These are phyloP conservation scores for Anthostomella pinea DNA, from an alignment of 2,329 filamentous ascomycete species.

Conservation along the genomic window DNA sequence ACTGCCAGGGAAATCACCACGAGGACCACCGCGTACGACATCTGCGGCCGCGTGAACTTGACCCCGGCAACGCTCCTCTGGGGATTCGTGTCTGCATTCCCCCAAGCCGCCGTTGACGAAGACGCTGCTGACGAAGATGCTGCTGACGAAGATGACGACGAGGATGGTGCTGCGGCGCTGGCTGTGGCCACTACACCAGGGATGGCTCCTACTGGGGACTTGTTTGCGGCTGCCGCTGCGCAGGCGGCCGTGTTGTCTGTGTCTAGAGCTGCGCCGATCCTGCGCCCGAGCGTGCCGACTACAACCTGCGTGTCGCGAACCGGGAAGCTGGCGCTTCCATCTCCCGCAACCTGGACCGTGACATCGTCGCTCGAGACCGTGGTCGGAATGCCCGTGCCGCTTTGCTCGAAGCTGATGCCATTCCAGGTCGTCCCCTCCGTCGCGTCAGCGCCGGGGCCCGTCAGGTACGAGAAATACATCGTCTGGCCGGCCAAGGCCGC, in stretches of 20 bases:
- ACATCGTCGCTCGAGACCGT: conserved; percentile 31
- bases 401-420: conserved; percentile 43
- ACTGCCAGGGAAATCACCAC: too few relatives aligned
- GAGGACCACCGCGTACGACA: too few relatives aligned
- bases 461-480: conserved; percentile 46
- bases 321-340: conserved; percentile 33
- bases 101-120: too few relatives aligned
- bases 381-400: conserved; percentile 38
- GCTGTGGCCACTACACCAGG: too few relatives aligned
- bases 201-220: too few relatives aligned
- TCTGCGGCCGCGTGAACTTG: too few relatives aligned
- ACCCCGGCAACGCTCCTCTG: too few relatives aligned
- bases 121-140: too few relatives aligned
- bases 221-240: not conserved
- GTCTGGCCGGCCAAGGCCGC: conserved; percentile 36
- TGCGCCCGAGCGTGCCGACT: conserved; percentile 40
- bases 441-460: conserved; percentile 42
- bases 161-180: too few relatives aligned
- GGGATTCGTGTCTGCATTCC: too few relatives aligned
- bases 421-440: conserved; percentile 43
- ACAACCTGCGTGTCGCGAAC: conserved; percentile 45
- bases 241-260: not conserved
- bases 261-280: conserved; percentile 8
- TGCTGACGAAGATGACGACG: too few relatives aligned
- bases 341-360: conserved; percentile 30